phyloP scores from a whole-genome alignment of 23 red algal species.

The Gracilaria vermiculophylla region DNA sequence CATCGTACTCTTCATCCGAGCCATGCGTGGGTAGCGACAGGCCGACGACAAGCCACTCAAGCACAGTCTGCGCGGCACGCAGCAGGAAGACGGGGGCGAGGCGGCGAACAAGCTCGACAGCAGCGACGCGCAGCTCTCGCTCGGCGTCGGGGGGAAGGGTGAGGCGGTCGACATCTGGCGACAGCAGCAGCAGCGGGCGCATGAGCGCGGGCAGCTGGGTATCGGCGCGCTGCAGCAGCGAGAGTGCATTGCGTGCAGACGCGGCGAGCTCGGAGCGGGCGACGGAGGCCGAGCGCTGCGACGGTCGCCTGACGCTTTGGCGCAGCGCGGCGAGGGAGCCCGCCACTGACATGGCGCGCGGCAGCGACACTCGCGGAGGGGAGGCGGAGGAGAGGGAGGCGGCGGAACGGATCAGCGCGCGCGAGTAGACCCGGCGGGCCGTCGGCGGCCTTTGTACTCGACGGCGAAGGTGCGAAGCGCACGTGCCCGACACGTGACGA shows the following conservation, averaged over 20 bases:
- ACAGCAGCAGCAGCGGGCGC: constrained; percentile 11
- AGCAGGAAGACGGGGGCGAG: constrained; percentile 27
- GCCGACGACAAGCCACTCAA: constrained; percentile 33
- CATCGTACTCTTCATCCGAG: constrained; percentile 30
- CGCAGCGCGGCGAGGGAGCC: constrained; percentile 5
- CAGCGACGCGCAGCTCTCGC: neutral
- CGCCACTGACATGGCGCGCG: neutral
- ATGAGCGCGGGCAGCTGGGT: neutral
- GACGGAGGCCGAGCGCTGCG: neutral
- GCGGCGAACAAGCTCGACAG: neutral
- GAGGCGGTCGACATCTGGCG: constrained; percentile 11
- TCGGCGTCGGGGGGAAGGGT: constrained; percentile 19
- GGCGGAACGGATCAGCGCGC: no score
- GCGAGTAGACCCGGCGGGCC: no score
- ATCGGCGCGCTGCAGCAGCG: constrained; percentile 14
- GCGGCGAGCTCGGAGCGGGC: constrained; percentile 31
- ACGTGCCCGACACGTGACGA: no score
- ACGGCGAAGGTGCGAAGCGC: no score
- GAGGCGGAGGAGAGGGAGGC: neutral
- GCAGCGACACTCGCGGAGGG: neutral
- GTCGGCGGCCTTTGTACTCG: no score
- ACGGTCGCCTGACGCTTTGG: neutral
- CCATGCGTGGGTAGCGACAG: neutral
- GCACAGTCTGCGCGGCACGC: constrained; percentile 17
- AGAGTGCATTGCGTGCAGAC: constrained; percentile 4